Base-by-base conservation (phyloP, 1,139 yeast genomes). In the Debaryomyces udenii region DNA sequence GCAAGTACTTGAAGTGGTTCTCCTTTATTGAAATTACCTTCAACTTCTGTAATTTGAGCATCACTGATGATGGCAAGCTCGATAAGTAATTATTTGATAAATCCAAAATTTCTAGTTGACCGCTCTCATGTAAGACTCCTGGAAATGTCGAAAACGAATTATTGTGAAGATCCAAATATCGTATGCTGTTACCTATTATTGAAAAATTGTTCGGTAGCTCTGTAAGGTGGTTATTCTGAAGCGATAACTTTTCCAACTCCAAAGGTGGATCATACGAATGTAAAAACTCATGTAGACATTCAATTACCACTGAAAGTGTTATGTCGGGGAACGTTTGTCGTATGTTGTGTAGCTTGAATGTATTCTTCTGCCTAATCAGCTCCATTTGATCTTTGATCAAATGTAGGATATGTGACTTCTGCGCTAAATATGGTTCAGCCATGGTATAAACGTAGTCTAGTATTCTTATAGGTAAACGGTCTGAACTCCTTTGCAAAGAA, bases 101-200 rank as follows among this genome's bases (percentile, higher is more conserved):
- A 58, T 88, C 95, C 37, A 87, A 63, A 38, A 83, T 81, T 51
- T 85, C 91, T 43, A 87, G 64, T 6, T 62, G 66, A 45, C 52
- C 61, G 50, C 74, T 75, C 40, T 61, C 74, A 55, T 47, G 66
- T 46, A 62, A 50, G 34, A 72, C 70, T 2, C 55, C 48, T 0
- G 94, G 90, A 38, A 87, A 73, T 37, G 64, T 70, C 3, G 68
- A 49, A 31, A 87, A 68, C 35, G 64, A 59, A 56, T 87, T 87
- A 47, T 74, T 71, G 52, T 86, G 85, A 35, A 87, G 65, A 57
- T 87, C 93, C 45, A 87, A 64, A 51, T 83, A 85, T 39, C 79
- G 68, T 42, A 86, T 62, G 39, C 68, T 64, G 17, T 43, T 45
- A n/a, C 74, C 56, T 47, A 86, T 63, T 22, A 62, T 57, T 9